A percentile compares a stretch with the other conserved stretches of the same genome.
These are phyloP conservation scores for Candida sp. DNA, from an alignment of 1,139 yeast genomes.

Conservation along the genomic window DNA sequence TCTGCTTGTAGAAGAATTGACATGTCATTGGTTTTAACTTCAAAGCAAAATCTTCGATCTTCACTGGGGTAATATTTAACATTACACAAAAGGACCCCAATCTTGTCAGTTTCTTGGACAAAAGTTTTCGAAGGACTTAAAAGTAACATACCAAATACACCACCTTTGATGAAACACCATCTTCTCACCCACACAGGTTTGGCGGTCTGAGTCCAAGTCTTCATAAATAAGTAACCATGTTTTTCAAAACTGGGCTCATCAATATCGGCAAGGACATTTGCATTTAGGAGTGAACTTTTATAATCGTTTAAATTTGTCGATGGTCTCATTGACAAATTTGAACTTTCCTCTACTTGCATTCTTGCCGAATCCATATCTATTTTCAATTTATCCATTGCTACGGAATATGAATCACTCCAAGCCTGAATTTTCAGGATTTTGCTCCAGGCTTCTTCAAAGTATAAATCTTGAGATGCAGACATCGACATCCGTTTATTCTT, in stretches of 20 bases:
- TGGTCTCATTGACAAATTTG: conserved; percentile 54
- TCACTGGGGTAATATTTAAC: conserved; percentile 71
- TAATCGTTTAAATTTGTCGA: conserved; percentile 61
- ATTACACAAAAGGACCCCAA: conserved; percentile 72
- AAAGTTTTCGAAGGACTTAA: conserved; percentile 68
- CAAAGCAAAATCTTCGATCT: conserved; percentile 83
- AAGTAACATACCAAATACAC: conserved; percentile 78
- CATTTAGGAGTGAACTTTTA: conserved; percentile 43
- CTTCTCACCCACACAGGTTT: conserved; percentile 78
- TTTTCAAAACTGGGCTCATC: conserved; percentile 51
- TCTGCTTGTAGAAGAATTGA: conserved; percentile 75
- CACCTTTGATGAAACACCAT: conserved; percentile 86
- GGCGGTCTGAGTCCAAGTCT: conserved; percentile 56
- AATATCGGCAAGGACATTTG: conserved; percentile 27
- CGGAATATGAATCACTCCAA: conserved; percentile 33
- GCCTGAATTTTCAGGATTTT: conserved; percentile 24
- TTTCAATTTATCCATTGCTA: conserved; percentile 35
- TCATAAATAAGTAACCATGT: conserved; percentile 87
- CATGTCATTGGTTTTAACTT: conserved; percentile 65
- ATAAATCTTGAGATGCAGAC: conserved; percentile 4
- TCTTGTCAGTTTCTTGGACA: conserved; percentile 90
- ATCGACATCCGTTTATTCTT: conserved; percentile 13
- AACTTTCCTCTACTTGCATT: conserved; percentile 61
- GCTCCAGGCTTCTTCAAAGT: conserved; percentile 9
- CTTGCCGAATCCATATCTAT: conserved; percentile 59